Evolutionary conservation across 2,329 filamentous ascomycete genomes (phyloP), one percentile per base, ranked within the genome.

Genomic region (Zymoseptoria ardabiliae): DNA sequence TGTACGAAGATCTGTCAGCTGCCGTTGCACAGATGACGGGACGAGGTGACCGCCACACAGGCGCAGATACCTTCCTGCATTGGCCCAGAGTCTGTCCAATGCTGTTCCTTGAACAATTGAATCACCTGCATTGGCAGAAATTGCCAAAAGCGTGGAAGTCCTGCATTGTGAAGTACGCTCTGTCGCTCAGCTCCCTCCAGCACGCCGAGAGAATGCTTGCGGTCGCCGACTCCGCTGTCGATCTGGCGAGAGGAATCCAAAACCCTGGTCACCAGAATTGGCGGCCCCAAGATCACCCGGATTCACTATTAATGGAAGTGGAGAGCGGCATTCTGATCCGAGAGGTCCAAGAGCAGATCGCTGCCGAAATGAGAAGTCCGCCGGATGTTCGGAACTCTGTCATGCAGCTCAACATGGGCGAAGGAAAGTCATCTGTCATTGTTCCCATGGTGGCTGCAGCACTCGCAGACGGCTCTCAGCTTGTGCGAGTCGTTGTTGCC

Each of bases 331-430:
- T 90, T 2, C 73, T 85, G 21, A 84, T 89, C 55, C 80, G 86
- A 0, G 74, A 77, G 0, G 80, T 81, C 2, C 86, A 90, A 63
- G 76, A 86, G 0, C 77, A 84, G 3, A 85, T 89, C 6, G 85
- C 86, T 0, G 63, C 74, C 2, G 82, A 83, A 0, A 89, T 83
- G 13, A 84, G 86, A 1, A 73, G 72, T 0, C 85, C 85, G 0
- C 58, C 66, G 0, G 17, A 45, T n/a, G 49, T 30, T n/a, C 50
- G 55, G 8, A 88, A 85, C 63, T 69, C 78, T 0, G 79, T 85
- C 0, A 79, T 88, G 74, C 85, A 88, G 65, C 70, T 90, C 2
- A 88, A 87, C 62, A 90, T 90, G 86, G 86, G 87, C 0, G 81
- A 87, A 66, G 86, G 86, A 0, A 89, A 89, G 62, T 85, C 84